These are phyloP conservation scores for Boletellus deceptivus DNA, from an alignment of 1,284 basidiomycete genomes.

Conservation along the genomic window DNA sequence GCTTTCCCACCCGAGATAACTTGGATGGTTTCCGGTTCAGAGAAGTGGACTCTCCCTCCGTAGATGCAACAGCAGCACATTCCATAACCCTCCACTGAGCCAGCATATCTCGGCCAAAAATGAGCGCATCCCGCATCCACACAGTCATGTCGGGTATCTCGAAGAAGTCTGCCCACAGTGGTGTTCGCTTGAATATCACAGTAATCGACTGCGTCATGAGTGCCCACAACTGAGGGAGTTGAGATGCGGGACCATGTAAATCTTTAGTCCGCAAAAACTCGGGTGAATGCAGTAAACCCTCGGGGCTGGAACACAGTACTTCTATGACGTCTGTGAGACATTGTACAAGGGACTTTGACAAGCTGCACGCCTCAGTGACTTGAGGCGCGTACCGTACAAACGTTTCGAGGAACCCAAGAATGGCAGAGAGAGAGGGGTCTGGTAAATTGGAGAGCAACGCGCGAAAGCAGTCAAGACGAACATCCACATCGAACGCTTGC, in stretches of 20 bases:
- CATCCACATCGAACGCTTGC: slow-evolving; percentile 82
- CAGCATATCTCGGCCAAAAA: slow-evolving; percentile 84
- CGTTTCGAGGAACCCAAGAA: slow-evolving; percentile 61
- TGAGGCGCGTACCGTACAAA: slow-evolving; percentile 63
- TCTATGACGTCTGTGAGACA: slow-evolving; percentile 92
- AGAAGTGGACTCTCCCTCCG: slow-evolving; percentile 22
- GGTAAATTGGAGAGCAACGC: slow-evolving; percentile 68
- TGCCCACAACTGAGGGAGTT: slow-evolving; percentile 76
- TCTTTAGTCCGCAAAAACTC: slow-evolving; percentile 53
- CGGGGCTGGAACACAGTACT: slow-evolving; percentile 70
- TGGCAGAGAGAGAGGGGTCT: slow-evolving; percentile 62
- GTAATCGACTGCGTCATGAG: slow-evolving; percentile 79
- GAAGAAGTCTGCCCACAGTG: slow-evolving; percentile 78
- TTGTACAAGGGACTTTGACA: slow-evolving; percentile 85
- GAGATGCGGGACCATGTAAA: slow-evolving; percentile 44
- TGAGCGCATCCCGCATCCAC: slow-evolving; percentile 97
- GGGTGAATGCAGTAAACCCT: slow-evolving; percentile 63
- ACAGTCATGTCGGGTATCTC: slow-evolving; percentile 82
- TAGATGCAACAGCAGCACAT: slow-evolving; percentile 49
- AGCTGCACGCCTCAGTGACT: slow-evolving; percentile 80
- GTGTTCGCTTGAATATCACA: slow-evolving; percentile 81
- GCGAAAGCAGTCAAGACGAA: slow-evolving; percentile 82
- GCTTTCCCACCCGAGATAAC: slow-evolving; percentile 54
- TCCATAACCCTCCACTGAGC: slow-evolving; percentile 80
- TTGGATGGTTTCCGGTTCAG: slow-evolving; percentile 33